phyloP scores from a whole-genome alignment of 768 basidiomycete genomes.

The Pulveroboletus sp. region DNA sequence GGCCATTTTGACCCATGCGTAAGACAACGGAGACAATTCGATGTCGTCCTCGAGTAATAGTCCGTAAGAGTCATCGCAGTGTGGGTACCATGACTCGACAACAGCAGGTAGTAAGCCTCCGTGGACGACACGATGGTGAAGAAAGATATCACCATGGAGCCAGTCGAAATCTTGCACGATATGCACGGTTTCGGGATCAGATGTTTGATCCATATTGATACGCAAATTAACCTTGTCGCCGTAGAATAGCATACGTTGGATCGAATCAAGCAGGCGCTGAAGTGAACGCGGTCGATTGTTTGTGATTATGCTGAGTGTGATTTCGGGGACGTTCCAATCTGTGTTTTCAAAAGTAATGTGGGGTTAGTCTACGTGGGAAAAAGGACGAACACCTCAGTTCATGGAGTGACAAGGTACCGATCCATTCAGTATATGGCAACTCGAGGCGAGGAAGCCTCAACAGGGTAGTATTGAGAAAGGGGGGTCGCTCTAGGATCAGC shows the following conservation, averaged over 20 bases:
- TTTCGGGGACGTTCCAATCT: constrained; percentile 74
- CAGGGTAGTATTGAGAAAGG: constrained; percentile 29
- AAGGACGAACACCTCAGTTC: constrained; percentile 38
- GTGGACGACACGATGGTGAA: constrained; percentile 74
- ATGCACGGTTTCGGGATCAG: constrained; percentile 57
- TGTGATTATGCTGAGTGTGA: constrained; percentile 76
- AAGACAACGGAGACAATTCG: constrained; percentile 81
- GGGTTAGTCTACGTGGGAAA: constrained; percentile 9
- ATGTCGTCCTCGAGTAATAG: constrained; percentile 84
- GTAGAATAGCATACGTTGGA: constrained; percentile 57
- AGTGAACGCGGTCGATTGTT: constrained; percentile 74
- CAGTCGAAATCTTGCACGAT: constrained; percentile 53
- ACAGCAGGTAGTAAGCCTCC: constrained; percentile 81
- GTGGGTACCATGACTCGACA: constrained; percentile 88
- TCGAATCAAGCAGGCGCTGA: constrained; percentile 59
- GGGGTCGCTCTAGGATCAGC: constrained; percentile 17
- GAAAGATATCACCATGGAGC: constrained; percentile 54
- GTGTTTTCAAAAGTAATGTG: constrained; percentile 6
- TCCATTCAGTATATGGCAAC: constrained; percentile 56
- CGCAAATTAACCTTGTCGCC: constrained; percentile 65
- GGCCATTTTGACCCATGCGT: constrained; percentile 83
- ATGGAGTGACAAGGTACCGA: constrained; percentile 50
- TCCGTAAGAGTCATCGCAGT: constrained; percentile 69
- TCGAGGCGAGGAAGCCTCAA: constrained; percentile 49
- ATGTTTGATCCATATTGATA: constrained; percentile 75